Evolutionary conservation across 352 stramenopile species (phyloP), one percentile per base, ranked within the genome.

Genomic region (Blastocystis sp.): DNA sequence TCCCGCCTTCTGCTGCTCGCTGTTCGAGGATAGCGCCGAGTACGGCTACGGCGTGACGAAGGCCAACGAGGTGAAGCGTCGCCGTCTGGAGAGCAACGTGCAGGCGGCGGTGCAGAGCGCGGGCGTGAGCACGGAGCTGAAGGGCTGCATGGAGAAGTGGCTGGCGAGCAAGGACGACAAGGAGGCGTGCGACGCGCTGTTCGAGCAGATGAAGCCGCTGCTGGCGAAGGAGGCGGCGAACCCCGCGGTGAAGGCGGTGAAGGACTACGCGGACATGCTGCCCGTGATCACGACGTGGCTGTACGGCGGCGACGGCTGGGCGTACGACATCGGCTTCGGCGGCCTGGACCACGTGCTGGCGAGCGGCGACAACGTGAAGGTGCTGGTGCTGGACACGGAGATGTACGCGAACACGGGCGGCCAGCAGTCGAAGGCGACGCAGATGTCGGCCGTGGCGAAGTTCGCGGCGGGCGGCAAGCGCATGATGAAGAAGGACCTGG

Each of bases 361-460:
- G 40, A 91, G 91, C 66, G 86, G 88, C 48, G 91, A 92, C 80
- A 90, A 93, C 90, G 90, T 93, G 19, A 93, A 93, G 76, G 91
- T 93, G 14, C 62, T 93, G 23, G 89, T 93, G 11, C 90, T 93
- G n/a, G 91, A 93, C 86, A 92, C 91, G 28, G 90, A 93, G 76
- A 92, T 92, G 90, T 93, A 92, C 74, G 90, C 86, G 61, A 92
- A 92, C 67, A 86, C 76, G 4, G 76, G 70, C 38, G 70, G 70
- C 23, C 70, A 80, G 59, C 70, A 80, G 59, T 80, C 70, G 38
- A 80, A 80, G 70, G 70, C 70, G 5, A 80, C 70, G 4, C 70
- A 80, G 59, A 80, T 80, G 70, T 62, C 52, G 21, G 70, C 70
- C 53, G 70, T 80, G 14, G 70, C 70, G 3, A 80, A 80, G 59